These are phyloP conservation scores for Leccinum rimulosum DNA, from an alignment of 768 basidiomycete species.

Conservation along the genomic window DNA sequence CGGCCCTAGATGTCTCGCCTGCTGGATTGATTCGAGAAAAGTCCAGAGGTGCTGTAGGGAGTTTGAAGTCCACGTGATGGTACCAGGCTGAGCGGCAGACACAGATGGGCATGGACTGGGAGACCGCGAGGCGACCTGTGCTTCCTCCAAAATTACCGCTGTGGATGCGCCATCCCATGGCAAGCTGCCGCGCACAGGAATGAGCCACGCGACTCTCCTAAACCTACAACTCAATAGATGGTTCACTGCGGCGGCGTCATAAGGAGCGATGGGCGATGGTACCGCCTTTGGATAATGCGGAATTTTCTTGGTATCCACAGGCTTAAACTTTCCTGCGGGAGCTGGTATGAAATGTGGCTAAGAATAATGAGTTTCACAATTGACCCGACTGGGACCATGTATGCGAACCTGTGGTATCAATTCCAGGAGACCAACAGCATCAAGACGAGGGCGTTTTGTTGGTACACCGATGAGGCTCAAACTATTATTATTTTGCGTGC, in stretches of 20 bases:
- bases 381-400: not conserved
- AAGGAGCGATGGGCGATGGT: constrained; percentile 38
- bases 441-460: constrained; percentile 35
- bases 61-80: constrained; percentile 46
- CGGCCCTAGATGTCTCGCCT: constrained; percentile 39
- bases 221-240: constrained; percentile 30
- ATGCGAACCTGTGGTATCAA: constrained; percentile 46
- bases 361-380: constrained; percentile 11
- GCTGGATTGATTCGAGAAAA: constrained; percentile 43
- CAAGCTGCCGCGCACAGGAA: constrained; percentile 52
- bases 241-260: constrained; percentile 31
- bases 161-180: constrained; percentile 48
- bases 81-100: constrained; percentile 14
- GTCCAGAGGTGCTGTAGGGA: constrained; percentile 48
- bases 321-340: constrained; percentile 14
- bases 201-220: constrained; percentile 51
- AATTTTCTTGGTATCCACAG: constrained; percentile 21
- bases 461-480: constrained; percentile 9
- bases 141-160: constrained; percentile 39
- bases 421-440: constrained; percentile 34
- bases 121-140: constrained; percentile 16
- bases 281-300: constrained; percentile 35
- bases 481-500: not conserved
- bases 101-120: constrained; percentile 19
- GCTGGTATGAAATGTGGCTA: constrained; percentile 26